Evolutionary conservation across 2,329 filamentous ascomycete species (phyloP).

Genomic region (Clonostachys solani): DNA sequence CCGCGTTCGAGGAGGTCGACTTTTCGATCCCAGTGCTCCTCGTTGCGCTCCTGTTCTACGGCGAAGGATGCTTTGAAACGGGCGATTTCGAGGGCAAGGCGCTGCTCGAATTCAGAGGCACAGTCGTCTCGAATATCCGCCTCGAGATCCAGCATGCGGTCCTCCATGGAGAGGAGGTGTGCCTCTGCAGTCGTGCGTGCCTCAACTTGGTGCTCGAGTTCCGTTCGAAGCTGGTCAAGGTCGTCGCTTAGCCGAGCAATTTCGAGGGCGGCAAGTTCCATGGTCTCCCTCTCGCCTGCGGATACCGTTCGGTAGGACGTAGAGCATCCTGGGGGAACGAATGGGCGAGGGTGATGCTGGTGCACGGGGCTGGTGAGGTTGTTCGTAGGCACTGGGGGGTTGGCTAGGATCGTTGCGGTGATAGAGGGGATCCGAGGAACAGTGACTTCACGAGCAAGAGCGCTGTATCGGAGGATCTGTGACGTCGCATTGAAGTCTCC

Average conservation of each 20-base stretch:
- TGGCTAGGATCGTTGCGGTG: constrained; percentile 61
- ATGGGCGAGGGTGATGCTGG: constrained; percentile 26
- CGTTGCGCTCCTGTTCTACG: constrained; percentile 72
- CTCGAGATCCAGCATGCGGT: constrained; percentile 65
- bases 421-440: constrained; percentile 85
- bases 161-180: constrained; percentile 66
- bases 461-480: constrained; percentile 92
- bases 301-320: constrained; percentile 30
- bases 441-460: constrained; percentile 87
- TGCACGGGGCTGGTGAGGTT: constrained; percentile 14
- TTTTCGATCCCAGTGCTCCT: constrained; percentile 86
- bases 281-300: constrained; percentile 60
- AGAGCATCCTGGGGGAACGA: constrained; percentile 29
- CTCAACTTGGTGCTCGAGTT: constrained; percentile 67
- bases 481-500: constrained; percentile 97
- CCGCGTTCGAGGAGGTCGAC: constrained; percentile 59
- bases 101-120: constrained; percentile 77
- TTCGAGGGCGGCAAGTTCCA: constrained; percentile 78
- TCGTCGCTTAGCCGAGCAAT: constrained; percentile 71
- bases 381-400: constrained; percentile 14
- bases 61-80: constrained; percentile 80
- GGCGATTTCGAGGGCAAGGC: constrained; percentile 68
- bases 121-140: constrained; percentile 86
- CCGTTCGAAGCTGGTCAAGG: constrained; percentile 68
- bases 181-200: constrained; percentile 69